Base-by-base conservation (phyloP, 768 basidiomycete genomes). In the Lentinus brumalis region DNA sequence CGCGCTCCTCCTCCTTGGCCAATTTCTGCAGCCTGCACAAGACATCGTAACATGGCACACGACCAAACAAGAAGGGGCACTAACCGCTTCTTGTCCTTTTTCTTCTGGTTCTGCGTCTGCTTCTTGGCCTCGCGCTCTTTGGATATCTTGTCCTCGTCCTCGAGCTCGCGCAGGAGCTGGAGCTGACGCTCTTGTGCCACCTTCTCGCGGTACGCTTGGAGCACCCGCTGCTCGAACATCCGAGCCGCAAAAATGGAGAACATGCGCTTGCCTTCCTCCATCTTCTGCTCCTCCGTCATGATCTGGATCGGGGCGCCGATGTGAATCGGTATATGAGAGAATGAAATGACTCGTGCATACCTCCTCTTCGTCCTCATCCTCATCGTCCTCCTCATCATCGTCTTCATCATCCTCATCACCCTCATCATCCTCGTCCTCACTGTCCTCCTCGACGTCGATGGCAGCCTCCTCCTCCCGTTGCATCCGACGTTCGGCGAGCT, bases 221-320 rank as follows among this genome's bases (percentile, higher is more conserved):
- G 85, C 41, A 98, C 97, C 26, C 97, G 88, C 76, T 98, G 96
- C 77, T 99, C 97, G 74, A 99, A 98, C 96, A 98, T 97, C 56
- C 97, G 87, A 45, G 97, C 97, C 15, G 97, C 97, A 69, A 99
- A 99, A 76, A 99, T 97, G 65, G 94, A 95, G 80, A 99, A 99
- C 97, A 99, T 99, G 53, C 93, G 86, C 75, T 96, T 94, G 66
- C 97, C 97, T 77, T 98, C 97, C 75, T 98, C 96, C 91, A 96
- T 96, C 77, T 96, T 96, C 77, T 98, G 93, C 75, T 94, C 92
- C 74, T 98, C 96, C 2, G 96, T 95, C 84, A 96, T 85, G 50
- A 84, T 79, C 87, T 89, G 66, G 57, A 49, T 31, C 40, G 32
- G 6, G 64, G 57, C 35, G 21, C 53, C 53, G 60, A 50, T 66